Percentiles rank a stretch among this genome's conserved stretches.
These are phyloP conservation scores for Coemansia sp. DNA, from an alignment of 192 early-diverging fungal genomes.

Conservation along the genomic window DNA sequence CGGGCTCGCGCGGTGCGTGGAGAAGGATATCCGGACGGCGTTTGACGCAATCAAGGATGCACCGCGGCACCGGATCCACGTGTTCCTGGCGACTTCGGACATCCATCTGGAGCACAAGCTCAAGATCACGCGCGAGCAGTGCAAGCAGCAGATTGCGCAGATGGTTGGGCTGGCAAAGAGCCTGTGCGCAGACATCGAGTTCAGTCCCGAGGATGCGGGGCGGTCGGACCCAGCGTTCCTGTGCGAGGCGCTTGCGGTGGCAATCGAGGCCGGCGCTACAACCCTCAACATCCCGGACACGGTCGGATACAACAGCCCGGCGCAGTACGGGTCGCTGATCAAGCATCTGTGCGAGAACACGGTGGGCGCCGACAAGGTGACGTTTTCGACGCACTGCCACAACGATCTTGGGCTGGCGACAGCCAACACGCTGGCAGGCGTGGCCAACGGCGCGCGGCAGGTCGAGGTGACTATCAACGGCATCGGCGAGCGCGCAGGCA, in stretches of 20 bases:
- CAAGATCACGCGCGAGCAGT: constrained; percentile 84
- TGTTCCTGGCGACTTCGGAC: constrained; percentile 95
- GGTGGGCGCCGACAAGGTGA: constrained; percentile 64
- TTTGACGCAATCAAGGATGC: constrained; percentile 87
- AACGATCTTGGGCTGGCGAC: constrained; percentile 97
- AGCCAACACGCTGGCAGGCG: constrained; percentile 90
- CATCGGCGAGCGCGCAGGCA: constrained; percentile 97
- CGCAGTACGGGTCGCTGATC: constrained; percentile 87
- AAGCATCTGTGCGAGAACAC: constrained; percentile 78
- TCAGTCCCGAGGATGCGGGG: constrained; percentile 94
- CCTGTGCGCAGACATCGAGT: constrained; percentile 88
- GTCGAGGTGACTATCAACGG: constrained; percentile 98
- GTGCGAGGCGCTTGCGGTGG: constrained; percentile 75
- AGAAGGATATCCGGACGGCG: constrained; percentile 84
- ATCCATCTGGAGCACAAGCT: constrained; percentile 95
- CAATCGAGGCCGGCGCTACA: constrained; percentile 88
- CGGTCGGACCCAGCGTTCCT: constrained; percentile 88
- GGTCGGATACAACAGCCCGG: constrained; percentile 92
- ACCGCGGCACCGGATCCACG: constrained; percentile 87
- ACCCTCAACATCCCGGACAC: constrained; percentile 99
- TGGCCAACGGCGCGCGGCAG: constrained; percentile 89
- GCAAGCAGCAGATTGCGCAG: constrained; percentile 74
- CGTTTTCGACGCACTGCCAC: constrained; percentile 97
- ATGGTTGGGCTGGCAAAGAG: constrained; percentile 79
- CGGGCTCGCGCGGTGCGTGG: constrained; percentile 83